phyloP scores from a whole-genome alignment of 352 stramenopile species.

The Phytopythium montanum region DNA sequence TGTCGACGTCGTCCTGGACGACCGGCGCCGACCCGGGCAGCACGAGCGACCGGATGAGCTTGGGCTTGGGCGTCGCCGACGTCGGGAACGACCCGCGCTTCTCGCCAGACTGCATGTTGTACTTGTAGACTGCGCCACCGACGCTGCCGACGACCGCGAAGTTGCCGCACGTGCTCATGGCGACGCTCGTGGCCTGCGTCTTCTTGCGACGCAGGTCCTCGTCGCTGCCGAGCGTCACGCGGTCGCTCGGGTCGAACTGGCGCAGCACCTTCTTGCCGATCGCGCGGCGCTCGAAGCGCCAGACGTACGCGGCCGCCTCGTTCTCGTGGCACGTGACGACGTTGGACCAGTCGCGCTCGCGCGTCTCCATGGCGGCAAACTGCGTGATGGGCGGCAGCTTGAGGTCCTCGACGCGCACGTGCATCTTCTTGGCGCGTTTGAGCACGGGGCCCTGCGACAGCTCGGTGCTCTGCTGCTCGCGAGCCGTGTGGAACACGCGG shows the following conservation, averaged over 20 bases:
- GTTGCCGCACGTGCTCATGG: conserved; percentile 92
- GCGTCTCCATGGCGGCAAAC: conserved; percentile 90
- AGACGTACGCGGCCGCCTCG: conserved; percentile 93
- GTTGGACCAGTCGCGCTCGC: conserved; percentile 91
- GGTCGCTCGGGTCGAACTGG: conserved; percentile 80
- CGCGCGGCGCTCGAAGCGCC: conserved; percentile 90
- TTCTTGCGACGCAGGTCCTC: conserved; percentile 64
- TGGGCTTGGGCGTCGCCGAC: conserved; percentile 57
- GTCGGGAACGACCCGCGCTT: conserved; percentile 89
- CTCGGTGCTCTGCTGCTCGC: conserved; percentile 88
- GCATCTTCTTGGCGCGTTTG: conserved; percentile 89
- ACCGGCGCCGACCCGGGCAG: conserved; percentile 37
- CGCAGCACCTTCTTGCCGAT: conserved; percentile 92
- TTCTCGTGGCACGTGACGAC: conserved; percentile 94
- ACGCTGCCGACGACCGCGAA: conserved; percentile 92
- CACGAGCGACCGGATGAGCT: conserved; percentile 63
- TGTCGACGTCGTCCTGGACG: conserved; percentile 36
- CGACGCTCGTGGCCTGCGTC: conserved; percentile 63
- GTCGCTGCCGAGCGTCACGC: conserved; percentile 46
- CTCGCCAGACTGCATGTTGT: conserved; percentile 95
- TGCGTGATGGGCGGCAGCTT: conserved; percentile 91
- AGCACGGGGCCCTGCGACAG: conserved; percentile 89
- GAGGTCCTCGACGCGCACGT: conserved; percentile 81
- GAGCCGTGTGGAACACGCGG: conserved; percentile 89
- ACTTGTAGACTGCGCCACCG: conserved; percentile 92